These are phyloP conservation scores for Pyrenochaeta sp. DNA, from an alignment of 2,329 filamentous ascomycete species.

Conservation along the genomic window DNA sequence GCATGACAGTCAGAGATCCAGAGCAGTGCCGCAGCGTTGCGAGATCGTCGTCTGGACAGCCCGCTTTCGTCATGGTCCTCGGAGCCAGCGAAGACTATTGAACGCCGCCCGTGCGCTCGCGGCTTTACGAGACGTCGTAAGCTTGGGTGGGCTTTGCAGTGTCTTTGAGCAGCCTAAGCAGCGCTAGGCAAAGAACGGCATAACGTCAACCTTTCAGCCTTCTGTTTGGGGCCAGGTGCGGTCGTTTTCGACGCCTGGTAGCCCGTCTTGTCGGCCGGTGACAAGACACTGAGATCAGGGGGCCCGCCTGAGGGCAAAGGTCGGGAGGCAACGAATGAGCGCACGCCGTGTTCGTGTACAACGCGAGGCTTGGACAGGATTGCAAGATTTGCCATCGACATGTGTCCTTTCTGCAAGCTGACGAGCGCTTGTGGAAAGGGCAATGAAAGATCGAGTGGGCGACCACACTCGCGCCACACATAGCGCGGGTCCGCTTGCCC, in stretches of 20 bases:
- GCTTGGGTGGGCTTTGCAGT: constrained; percentile 30
- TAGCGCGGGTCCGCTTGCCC: constrained; percentile 13
- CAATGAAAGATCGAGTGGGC: constrained; percentile 17
- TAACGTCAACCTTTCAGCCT: constrained; percentile 31
- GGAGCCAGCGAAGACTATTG: constrained; percentile 44
- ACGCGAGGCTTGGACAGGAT: constrained; percentile 27
- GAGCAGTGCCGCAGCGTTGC: constrained; percentile 39
- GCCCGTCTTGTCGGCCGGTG: constrained; percentile 13
- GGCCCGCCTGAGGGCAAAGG: constrained; percentile 4
- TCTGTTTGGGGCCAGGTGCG: constrained; percentile 38
- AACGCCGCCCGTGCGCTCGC: constrained; percentile 44
- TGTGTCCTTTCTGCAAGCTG: constrained; percentile 30
- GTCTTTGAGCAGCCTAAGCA: constrained; percentile 12
- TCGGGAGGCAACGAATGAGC: constrained; percentile 10
- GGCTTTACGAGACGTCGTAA: constrained; percentile 44
- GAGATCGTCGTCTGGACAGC: constrained; percentile 40
- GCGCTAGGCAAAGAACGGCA: constrained; percentile 27
- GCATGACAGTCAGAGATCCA: constrained; percentile 43
- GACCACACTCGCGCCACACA: constrained; percentile 22
- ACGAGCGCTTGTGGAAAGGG: constrained; percentile 30
- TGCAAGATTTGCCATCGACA: constrained; percentile 20
- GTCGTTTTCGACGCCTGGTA: constrained; percentile 27
- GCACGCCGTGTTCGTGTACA: constrained; percentile 8
- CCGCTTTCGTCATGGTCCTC: constrained; percentile 45
- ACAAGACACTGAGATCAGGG: constrained; percentile 19